These are phyloP conservation scores for Aplosporella prunicola DNA, from an alignment of 2,329 filamentous ascomycete species.

Conservation along the genomic window DNA sequence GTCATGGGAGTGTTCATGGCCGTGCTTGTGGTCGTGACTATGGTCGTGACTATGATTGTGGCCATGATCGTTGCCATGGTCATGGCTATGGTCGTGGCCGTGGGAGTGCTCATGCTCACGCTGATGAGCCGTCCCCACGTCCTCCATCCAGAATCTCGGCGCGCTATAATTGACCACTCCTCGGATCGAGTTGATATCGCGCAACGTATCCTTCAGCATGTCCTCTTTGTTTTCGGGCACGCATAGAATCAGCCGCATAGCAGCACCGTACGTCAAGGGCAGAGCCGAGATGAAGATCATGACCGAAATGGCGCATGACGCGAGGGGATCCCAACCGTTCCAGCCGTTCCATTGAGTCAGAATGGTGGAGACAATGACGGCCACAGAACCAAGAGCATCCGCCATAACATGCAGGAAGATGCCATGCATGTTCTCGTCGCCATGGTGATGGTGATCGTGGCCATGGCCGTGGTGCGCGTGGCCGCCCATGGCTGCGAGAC, in stretches of 20 bases:
- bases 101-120: constrained; percentile 28
- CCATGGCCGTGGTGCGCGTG: constrained; percentile 42
- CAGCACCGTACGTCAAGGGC: constrained; percentile 77
- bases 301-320: constrained; percentile 85
- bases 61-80: constrained; percentile 30
- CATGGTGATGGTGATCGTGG: constrained; percentile 44
- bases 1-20: constrained; percentile 23
- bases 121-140: constrained; percentile 41
- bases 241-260: constrained; percentile 71
- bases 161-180: constrained; percentile 80
- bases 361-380: constrained; percentile 84
- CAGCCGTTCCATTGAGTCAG: constrained; percentile 82
- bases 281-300: constrained; percentile 89
- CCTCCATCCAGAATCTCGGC: constrained; percentile 88
- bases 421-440: constrained; percentile 96
- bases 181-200: constrained; percentile 69
- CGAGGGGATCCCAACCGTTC: constrained; percentile 89
- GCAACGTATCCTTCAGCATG: constrained; percentile 72
- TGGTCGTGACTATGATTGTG: constrained; percentile 26
- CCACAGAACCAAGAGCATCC: constrained; percentile 87
- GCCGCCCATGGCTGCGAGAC: constrained; percentile 71
- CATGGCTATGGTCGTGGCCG: constrained; percentile 29
- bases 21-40: constrained; percentile 23
- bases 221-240: constrained; percentile 83
- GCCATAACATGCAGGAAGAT: constrained; percentile 94